These are phyloP conservation scores for Coffea humblotiana DNA, from an alignment of 305 asterid species.

Conservation along the genomic window DNA sequence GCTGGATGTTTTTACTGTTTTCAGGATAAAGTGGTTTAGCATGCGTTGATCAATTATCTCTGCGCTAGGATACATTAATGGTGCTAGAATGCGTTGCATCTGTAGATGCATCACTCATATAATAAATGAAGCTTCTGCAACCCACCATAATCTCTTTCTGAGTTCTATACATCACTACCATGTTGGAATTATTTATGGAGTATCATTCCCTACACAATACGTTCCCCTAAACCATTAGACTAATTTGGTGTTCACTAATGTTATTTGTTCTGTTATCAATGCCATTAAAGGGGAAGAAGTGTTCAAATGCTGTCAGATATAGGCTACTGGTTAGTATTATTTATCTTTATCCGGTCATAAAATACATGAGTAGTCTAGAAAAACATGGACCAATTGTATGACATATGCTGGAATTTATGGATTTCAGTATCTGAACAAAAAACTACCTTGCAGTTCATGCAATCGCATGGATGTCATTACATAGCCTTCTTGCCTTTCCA, in stretches of 20 bases:
- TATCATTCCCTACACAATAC: not conserved
- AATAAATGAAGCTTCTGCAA: not conserved
- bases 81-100: not conserved
- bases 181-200: not conserved
- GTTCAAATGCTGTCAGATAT: too few relatives aligned
- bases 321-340: too few relatives aligned
- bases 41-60: not conserved
- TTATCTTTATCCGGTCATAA: too few relatives aligned
- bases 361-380: not conserved
- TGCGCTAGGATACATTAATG: not conserved
- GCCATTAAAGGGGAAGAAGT: not conserved
- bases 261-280: not conserved
- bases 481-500: not conserved
- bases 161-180: not conserved
- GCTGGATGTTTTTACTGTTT: not conserved
- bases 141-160: not conserved
- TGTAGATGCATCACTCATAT: not conserved
- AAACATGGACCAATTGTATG: not conserved
- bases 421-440: not conserved
- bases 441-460: not conserved
- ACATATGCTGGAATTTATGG: not conserved
- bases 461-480: not conserved
- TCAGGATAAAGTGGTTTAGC: not conserved
- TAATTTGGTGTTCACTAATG: not conserved
- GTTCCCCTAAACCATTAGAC: not conserved